phyloP scores from a whole-genome alignment of 768 basidiomycete species.

The Collybia mongolica region DNA sequence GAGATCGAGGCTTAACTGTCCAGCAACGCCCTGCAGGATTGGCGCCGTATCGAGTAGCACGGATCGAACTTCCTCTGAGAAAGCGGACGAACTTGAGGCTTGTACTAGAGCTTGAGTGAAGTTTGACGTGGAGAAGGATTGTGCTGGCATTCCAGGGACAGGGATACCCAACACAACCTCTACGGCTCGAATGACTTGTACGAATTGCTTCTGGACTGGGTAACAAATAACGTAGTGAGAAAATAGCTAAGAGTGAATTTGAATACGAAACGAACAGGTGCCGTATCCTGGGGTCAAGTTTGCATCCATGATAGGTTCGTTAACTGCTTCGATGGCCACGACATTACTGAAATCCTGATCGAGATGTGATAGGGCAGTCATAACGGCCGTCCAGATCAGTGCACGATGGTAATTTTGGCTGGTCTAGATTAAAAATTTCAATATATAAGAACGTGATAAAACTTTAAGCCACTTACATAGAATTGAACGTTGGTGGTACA shows the following conservation, averaged over 20 bases:
- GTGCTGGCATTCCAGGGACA: conserved; percentile 23
- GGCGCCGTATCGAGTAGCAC: conserved; percentile 35
- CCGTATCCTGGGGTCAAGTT: conserved; percentile 66
- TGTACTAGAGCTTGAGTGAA: conserved; percentile 23
- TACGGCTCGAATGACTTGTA: conserved; percentile 61
- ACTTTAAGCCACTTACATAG: conserved; percentile 45
- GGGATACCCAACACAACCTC: conserved; percentile 61
- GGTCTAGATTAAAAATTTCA: conserved; percentile 40
- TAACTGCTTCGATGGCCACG: conserved; percentile 72
- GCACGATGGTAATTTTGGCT: conserved; percentile 74
- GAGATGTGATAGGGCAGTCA: conserved; percentile 70
- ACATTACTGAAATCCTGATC: conserved; percentile 66
- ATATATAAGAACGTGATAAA: background rate
- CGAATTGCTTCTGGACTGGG: conserved; percentile 70
- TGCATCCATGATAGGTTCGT: conserved; percentile 78
- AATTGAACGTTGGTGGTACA: conserved; percentile 72
- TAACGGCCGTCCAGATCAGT: conserved; percentile 78
- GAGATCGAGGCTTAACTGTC: conserved; percentile 13
- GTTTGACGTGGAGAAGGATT: conserved; percentile 12
- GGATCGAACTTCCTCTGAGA: conserved; percentile 23
- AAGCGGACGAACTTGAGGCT: conserved; percentile 15
- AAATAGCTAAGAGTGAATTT: background rate
- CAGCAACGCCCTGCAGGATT: conserved; percentile 30
- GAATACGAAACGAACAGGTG: conserved; percentile 45
- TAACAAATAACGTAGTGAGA: conserved; percentile 1